Base-by-base conservation (phyloP, 2,329 filamentous ascomycete genomes). In the Lasiodiplodia hormozganensis region DNA sequence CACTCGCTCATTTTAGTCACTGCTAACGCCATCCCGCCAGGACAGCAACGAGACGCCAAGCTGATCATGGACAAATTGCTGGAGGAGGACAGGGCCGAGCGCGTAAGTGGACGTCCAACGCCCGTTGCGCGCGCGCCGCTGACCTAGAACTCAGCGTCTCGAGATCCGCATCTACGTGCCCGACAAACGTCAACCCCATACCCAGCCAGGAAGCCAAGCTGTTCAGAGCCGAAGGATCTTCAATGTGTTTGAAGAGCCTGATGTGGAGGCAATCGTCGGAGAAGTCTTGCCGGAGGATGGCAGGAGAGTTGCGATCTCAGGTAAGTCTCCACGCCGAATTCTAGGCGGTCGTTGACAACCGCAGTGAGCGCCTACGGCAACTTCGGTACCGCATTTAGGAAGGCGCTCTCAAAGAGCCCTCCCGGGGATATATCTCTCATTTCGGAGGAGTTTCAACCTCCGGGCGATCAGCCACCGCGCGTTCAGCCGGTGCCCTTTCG, bases 1-100 rank as follows among this genome's bases (percentile, higher is more conserved):
- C n/a, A 23, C 47, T 8, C 14, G 14, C 47, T 51, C 47, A 21
- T 21, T 4, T n/a, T 25, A 10, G 12, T 51, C n/a, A 8, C 47
- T 25, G 47, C 47, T 51, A 51, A 51, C 47, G n/a, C 10, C 47
- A 18, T 21, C 40, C 18, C 2, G n/a, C 3, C 47, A 51, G 47
- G 47, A 51, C n/a, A 51, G n/a, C n/a, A 51, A 51, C 14, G 47
- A 51, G 47, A 51, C 14, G 47, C 47, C 47, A 51, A 51, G n/a
- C 14, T 51, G 3, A 51, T 51, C n/a, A 51, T 51, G 47, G 47
- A 51, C 47, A 51, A 51, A 23, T 21, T 51, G 2, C 14, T 51
- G 5, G 47, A 51, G 47, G 47, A 51, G 5, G 47, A 51, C 10
- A 51, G n/a, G 47, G n/a, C 21, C 6, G 47, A 51, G n/a, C 47